Evolutionary conservation across 2,329 filamentous ascomycete genomes (phyloP), one percentile per base, ranked within the genome.

Genomic region (Sclerotinia sclerotiorum): DNA sequence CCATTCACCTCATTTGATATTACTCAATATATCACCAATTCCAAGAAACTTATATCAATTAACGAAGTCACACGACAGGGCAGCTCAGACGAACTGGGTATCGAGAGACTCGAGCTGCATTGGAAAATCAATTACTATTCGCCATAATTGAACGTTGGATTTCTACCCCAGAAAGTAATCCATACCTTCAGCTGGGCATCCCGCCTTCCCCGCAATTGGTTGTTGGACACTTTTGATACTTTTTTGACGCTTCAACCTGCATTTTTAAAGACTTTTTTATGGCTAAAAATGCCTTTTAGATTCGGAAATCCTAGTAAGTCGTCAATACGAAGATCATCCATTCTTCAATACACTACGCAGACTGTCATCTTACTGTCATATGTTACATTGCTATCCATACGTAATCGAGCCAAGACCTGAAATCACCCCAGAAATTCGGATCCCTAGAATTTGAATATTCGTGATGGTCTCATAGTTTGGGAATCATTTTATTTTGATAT

Each of bases 31-130:
- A 62, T 51, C 29, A 51, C 10, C 8, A 62, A 21, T 39, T 42
- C 60, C 32, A 51, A 39, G 46, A 24, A 39, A 62, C 60, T 5
- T 57, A 48, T 27, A 24, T 27, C 46, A 62, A 39, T 51, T 51
- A 27, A 62, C 60, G n/a, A 42, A 62, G 60, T 62, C 60, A 62
- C 46, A 62, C 60, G 32, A 51, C 46, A 62, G 60, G 39, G 51
- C 5, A 39, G 15, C n/a, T 39, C 44, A 19, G 19, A 29, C 13
- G 21, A 49, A 61, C n/a, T 49, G n/a, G 44, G 29, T 39, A 35
- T 51, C 44, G 49, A 21, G 29, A 62, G 60, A 51, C 46, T 62
- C 46, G 60, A 51, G 46, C 60, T 62, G 60, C 46, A 62, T 62
- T 13, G 29, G 15, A 35, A 58, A 42, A 8, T 27, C 24, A 11